Conservation (phyloP, 495 filamentous ascomycete genomes). For the Aspergillus panamensis region DNA sequence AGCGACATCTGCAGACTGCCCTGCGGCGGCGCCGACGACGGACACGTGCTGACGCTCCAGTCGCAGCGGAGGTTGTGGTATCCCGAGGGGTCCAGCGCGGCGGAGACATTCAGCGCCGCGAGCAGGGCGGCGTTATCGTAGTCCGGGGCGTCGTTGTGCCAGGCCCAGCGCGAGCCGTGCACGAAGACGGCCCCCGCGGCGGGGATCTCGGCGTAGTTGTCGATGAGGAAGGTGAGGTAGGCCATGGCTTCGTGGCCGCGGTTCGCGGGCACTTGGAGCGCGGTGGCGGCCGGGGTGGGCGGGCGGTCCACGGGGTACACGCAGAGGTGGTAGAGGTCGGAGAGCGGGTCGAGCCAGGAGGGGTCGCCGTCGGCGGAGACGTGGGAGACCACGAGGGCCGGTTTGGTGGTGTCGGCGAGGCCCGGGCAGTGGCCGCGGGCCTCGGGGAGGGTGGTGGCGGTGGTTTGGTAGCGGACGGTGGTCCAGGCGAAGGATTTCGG, state of each 20-base stretch:
- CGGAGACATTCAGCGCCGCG: conserved; percentile 28
- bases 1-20: conserved; percentile 39
- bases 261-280: conserved; percentile 57
- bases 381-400: conserved; percentile 38
- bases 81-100: conserved; percentile 32
- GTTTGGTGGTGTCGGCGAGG: conserved; percentile 31
- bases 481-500: conserved; percentile 35
- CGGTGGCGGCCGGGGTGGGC: conserved; percentile 23
- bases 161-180: conserved; percentile 42
- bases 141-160: conserved; percentile 43
- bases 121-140: conserved; percentile 43
- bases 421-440: conserved; percentile 34
- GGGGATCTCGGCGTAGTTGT: conserved; percentile 60
- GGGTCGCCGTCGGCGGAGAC: conserved; percentile 35
- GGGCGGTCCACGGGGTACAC: conserved; percentile 56
- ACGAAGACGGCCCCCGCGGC: conserved; percentile 42
- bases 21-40: conserved; percentile 30
- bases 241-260: conserved; percentile 67
- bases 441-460: conserved; percentile 24
- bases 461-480: conserved; percentile 36
- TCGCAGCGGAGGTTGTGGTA: conserved; percentile 49
- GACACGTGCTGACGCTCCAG: conserved; percentile 43
- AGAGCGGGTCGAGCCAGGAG: conserved; percentile 35
- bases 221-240: conserved; percentile 65
- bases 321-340: conserved; percentile 38